Base-by-base conservation (phyloP, 192 early-diverging fungal species). In the Paraglomus occultum region DNA sequence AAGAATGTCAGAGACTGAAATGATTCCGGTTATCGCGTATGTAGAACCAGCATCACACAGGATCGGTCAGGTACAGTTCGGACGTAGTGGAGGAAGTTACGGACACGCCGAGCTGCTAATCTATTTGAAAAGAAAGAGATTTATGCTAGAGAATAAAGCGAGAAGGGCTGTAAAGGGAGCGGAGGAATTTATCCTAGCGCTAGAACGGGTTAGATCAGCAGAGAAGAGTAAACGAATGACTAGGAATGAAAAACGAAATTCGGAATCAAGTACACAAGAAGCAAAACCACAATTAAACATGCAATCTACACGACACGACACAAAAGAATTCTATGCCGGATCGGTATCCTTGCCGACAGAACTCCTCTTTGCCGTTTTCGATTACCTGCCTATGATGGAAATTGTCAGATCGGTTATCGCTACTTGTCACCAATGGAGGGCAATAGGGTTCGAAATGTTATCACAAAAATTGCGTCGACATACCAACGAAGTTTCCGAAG, bases 1-100 rank as follows among this genome's bases (percentile, higher is more conserved):
- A 65, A 65, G 64, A 17, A 65, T 65, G 64, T 65, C 64, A 14
- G 14, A 22, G n/a, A 51, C 14, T 9, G 64, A 65, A 40, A 65
- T 65, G 1, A 40, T 22, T 23, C 64, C 64, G 42, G 49, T 20
- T n/a, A 65, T 65, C 7, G 64, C 15, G 5, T 18, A 65, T 50
- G 50, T 65, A 38, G 12, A 38, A 14, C 48, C 45, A 20, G 31
- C n/a, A 15, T 51, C 64, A 38, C 22, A n/a, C 17, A 9, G 5
- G 18, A 12, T 65, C n/a, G 14, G 6, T 31, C 64, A 31, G 2
- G 22, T 65, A 49, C 23, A 5, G 50, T 49, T 38, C 12, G 64
- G 64, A 51, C 64, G 64, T 17, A 50, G 64, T 38, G 9, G 48
- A 0, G 38, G 48, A 6, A 11, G 49, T 39, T 65, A 65, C 42